These are phyloP conservation scores for Fagus sylvatica DNA, from an alignment of 306 rosid genomes.

Conservation along the genomic window DNA sequence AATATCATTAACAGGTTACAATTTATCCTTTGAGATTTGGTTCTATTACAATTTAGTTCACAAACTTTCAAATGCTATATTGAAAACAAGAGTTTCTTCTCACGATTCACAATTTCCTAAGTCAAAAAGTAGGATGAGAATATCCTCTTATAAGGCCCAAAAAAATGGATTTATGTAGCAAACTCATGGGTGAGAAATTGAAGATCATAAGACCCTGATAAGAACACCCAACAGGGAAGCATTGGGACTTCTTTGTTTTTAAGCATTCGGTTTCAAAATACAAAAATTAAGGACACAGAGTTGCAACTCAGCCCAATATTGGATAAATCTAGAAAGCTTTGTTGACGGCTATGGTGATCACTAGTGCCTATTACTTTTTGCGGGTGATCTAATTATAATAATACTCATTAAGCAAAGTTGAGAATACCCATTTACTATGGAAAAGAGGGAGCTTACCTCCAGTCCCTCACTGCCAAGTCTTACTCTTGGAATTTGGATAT, in stretches of 20 bases:
- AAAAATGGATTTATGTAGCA: background rate
- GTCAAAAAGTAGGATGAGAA: background rate
- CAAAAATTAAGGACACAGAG: too few relatives aligned
- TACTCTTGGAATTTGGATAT: slow-evolving; percentile 9
- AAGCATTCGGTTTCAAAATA: too few relatives aligned
- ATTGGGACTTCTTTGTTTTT: too few relatives aligned
- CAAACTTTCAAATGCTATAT: too few relatives aligned
- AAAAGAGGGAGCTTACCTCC: slow-evolving; percentile 14
- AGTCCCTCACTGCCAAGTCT: slow-evolving; percentile 19
- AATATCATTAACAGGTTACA: too few relatives aligned
- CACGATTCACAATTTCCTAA: background rate
- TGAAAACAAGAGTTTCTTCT: too few relatives aligned
- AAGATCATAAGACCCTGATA: background rate
- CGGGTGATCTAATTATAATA: background rate
- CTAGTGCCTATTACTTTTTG: background rate
- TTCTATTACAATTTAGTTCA: too few relatives aligned
- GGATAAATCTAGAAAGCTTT: background rate
- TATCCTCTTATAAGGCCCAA: background rate
- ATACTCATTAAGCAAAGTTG: background rate
- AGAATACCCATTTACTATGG: background rate
- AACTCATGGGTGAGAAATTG: background rate
- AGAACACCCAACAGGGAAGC: background rate
- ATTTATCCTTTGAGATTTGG: too few relatives aligned
- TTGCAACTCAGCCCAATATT: background rate
- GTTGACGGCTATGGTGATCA: background rate